Conservation (phyloP, 805 yeast genomes). For the Metschnikowia reukaufii region DNA sequence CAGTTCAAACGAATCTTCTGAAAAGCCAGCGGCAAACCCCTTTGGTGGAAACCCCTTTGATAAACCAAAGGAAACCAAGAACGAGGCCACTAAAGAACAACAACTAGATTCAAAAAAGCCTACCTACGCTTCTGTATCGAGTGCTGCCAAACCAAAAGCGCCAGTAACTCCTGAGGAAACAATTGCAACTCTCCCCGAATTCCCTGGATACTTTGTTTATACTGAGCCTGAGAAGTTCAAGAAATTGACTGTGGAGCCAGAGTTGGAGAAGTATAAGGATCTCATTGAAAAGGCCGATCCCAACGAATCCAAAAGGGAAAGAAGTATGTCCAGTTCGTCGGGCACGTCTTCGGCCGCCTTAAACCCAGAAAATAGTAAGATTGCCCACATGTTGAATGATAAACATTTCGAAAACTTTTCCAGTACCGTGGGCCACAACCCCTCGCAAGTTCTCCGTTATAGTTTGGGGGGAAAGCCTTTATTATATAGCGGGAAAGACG, state of each 20-base stretch:
- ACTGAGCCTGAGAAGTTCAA: conserved; percentile 71
- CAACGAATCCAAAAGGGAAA: conserved; percentile 18
- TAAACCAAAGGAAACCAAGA: conserved; percentile 1
- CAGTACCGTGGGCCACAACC: conserved; percentile 73
- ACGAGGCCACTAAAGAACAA: conserved; percentile 6
- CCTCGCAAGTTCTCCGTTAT: conserved; percentile 83
- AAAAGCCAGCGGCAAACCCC: conserved; percentile 18
- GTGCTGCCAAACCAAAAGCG: not conserved
- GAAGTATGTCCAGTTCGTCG: conserved; percentile 18
- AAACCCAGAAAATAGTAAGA: conserved; percentile 24
- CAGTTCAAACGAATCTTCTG: not conserved
- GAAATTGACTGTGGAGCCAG: conserved; percentile 53
- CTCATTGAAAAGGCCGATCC: conserved; percentile 52
- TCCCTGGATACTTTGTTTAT: conserved; percentile 66
- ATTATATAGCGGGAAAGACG: conserved; percentile 64
- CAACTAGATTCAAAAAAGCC: conserved; percentile 3
- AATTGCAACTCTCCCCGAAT: conserved; percentile 41
- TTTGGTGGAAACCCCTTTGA: conserved; percentile 15
- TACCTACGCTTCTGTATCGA: conserved; percentile 10
- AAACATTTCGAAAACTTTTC: conserved; percentile 77
- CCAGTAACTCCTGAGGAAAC: conserved; percentile 1
- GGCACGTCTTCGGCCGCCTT: conserved; percentile 17
- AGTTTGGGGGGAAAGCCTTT: conserved; percentile 78
- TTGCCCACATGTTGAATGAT: conserved; percentile 65
- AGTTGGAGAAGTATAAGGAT: conserved; percentile 43